Evolutionary conservation across 805 yeast genomes (phyloP).

Genomic region (Sugiyamaella floridensis): DNA sequence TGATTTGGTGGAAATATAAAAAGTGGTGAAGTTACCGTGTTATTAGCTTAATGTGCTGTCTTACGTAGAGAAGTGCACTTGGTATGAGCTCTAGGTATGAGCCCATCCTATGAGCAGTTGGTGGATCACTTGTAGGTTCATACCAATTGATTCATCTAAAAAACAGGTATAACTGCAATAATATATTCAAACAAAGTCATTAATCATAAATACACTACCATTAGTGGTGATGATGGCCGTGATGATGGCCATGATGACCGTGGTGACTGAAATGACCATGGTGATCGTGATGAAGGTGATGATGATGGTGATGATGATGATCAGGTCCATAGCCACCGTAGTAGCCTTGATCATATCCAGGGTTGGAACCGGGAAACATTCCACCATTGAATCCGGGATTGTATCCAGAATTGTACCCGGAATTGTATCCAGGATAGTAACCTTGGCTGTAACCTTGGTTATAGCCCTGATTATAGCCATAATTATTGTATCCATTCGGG

Average conservation of each 20-base stretch:
- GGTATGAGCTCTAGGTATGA: no score
- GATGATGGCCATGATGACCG: not conserved
- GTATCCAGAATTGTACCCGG: not conserved
- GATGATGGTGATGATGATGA: slow-evolving; percentile 1
- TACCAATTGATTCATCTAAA: no score
- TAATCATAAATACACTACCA: not conserved
- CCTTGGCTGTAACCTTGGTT: not conserved
- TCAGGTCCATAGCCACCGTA: slow-evolving; percentile 3
- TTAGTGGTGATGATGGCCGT: not conserved
- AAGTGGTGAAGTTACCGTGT: no score
- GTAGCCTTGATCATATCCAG: slow-evolving; percentile 3
- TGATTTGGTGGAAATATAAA: no score
- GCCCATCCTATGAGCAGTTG: no score
- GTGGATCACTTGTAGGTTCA: no score
- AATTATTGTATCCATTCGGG: not conserved
- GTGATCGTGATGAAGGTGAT: not conserved
- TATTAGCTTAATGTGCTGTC: no score
- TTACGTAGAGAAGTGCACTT: no score
- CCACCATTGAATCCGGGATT: slow-evolving; percentile 1
- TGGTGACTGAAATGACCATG: not conserved
- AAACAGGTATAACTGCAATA: no score
- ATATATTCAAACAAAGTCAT: no score
- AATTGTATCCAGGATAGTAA: not conserved
- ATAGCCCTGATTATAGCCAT: not conserved
- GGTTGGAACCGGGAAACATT: not conserved